These are phyloP conservation scores for Endogone sp. DNA, from an alignment of 192 early-diverging fungal species.

Conservation along the genomic window DNA sequence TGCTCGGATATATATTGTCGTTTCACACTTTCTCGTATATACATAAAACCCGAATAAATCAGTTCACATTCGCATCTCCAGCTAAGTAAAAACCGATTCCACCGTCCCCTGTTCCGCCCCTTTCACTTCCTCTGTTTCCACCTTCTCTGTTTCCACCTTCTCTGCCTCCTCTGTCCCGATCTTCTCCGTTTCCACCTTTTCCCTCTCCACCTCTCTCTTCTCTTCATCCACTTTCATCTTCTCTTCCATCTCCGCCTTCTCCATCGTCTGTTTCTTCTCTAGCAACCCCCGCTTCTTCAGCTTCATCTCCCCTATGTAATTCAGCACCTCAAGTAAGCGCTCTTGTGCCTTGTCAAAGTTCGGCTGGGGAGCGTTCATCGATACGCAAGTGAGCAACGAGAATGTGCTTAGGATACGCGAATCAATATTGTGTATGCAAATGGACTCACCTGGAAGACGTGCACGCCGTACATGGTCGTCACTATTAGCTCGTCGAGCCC, in stretches of 20 bases:
- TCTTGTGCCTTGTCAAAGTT: slow-evolving; percentile 37
- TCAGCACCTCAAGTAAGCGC: slow-evolving; percentile 33
- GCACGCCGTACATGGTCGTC: slow-evolving; percentile 47
- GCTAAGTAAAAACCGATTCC: too few species aligned
- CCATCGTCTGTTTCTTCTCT: slow-evolving; percentile 20
- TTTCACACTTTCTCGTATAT: slow-evolving; percentile 15
- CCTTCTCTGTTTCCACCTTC: slow-evolving; percentile 23
- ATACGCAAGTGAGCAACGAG: neutral
- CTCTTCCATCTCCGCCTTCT: slow-evolving; percentile 18
- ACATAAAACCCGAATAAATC: too few species aligned
- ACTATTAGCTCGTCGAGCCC: slow-evolving; percentile 50
- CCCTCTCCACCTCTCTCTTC: slow-evolving; percentile 13
- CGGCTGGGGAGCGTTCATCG: slow-evolving; percentile 14
- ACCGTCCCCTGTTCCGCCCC: neutral
- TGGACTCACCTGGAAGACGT: slow-evolving; percentile 36
- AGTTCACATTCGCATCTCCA: too few species aligned
- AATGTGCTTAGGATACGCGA: too few species aligned
- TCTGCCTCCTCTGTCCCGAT: slow-evolving; percentile 19
- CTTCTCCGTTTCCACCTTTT: slow-evolving; percentile 26
- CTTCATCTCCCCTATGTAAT: slow-evolving; percentile 37
- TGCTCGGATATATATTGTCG: neutral
- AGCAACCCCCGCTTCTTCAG: slow-evolving; percentile 24
- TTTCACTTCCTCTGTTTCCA: slow-evolving; percentile 1
- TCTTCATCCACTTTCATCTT: neutral
- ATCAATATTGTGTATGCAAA: too few species aligned